A percentile compares a stretch with the other conserved stretches of the same genome.
Evolutionary conservation across 306 rosid species (phyloP).

Genomic region (Mucuna pruriens): DNA sequence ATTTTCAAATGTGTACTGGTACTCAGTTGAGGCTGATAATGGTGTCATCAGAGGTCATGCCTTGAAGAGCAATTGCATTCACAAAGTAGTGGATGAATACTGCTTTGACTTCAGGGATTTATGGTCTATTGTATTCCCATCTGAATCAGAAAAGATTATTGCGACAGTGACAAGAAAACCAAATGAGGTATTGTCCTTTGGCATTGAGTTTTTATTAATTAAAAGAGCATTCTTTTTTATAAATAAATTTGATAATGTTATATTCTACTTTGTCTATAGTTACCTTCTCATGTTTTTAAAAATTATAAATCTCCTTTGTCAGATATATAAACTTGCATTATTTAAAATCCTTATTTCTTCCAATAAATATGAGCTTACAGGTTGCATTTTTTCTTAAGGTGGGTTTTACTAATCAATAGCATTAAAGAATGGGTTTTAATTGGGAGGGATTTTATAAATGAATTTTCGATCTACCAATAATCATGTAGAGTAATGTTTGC

Average conservation of each 20-base stretch:
- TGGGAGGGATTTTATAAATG: background rate
- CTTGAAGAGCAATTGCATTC: slow-evolving; percentile 69
- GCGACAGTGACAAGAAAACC: slow-evolving; percentile 73
- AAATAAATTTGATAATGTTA: background rate
- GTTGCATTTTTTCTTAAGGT: slow-evolving; percentile 6
- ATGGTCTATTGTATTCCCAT: slow-evolving; percentile 89
- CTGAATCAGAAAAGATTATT: slow-evolving; percentile 91
- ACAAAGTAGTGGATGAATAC: slow-evolving; percentile 58
- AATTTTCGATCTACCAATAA: background rate
- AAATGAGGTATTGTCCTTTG: slow-evolving; percentile 65
- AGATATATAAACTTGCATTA: slow-evolving; percentile 14
- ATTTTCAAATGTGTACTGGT: slow-evolving; percentile 90
- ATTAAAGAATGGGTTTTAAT: slow-evolving; percentile 2
- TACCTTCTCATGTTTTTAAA: background rate
- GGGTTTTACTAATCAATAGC: slow-evolving; percentile 15
- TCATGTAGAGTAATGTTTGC: slow-evolving; percentile 1
- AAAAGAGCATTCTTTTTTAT: slow-evolving; percentile 6
- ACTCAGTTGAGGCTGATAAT: slow-evolving; percentile 76
- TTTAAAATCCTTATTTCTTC: slow-evolving; percentile 15
- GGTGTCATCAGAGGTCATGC: slow-evolving; percentile 88
- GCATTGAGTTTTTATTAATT: background rate
- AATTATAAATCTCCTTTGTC: slow-evolving; percentile 4
- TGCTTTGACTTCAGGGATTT: slow-evolving; percentile 83
- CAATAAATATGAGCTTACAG: background rate
- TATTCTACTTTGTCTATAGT: slow-evolving; percentile 3